phyloP scores from a whole-genome alignment of 768 basidiomycete genomes.

The Pleurotus platypus region DNA sequence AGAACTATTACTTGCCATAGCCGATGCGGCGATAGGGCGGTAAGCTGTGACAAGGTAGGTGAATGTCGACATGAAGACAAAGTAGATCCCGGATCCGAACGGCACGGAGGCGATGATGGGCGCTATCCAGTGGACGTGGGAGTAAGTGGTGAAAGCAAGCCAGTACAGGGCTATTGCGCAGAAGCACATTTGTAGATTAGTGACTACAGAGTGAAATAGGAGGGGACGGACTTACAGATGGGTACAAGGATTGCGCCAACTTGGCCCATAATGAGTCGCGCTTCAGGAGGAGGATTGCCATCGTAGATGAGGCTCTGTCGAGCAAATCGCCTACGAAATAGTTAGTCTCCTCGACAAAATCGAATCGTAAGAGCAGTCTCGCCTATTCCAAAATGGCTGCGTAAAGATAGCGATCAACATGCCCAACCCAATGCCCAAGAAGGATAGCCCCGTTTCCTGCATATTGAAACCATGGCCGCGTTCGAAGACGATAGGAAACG shows the following conservation, averaged over 20 bases:
- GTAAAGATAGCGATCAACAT: conserved; percentile 45
- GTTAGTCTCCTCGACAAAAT: no score
- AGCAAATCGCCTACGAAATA: conserved; percentile 28
- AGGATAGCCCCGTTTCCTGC: conserved; percentile 51
- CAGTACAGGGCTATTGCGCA: conserved; percentile 47
- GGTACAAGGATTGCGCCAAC: conserved; percentile 66
- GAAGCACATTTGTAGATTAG: not conserved
- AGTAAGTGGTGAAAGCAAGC: conserved; percentile 55
- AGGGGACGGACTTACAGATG: conserved; percentile 42
- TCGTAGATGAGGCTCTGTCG: conserved; percentile 33
- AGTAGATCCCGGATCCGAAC: conserved; percentile 63
- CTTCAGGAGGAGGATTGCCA: conserved; percentile 62
- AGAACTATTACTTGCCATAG: conserved; percentile 66
- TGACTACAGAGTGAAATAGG: conserved; percentile 38
- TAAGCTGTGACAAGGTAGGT: conserved; percentile 71
- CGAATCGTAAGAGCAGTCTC: conserved; percentile 16
- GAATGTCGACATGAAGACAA: conserved; percentile 68
- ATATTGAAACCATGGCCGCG: conserved; percentile 43
- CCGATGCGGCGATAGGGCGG: conserved; percentile 62
- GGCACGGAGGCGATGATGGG: conserved; percentile 63
- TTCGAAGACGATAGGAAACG: conserved; percentile 52
- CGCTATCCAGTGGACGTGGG: conserved; percentile 56
- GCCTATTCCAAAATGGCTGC: conserved; percentile 58
- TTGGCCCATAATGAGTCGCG: conserved; percentile 62
- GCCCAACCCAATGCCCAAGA: conserved; percentile 60